Evolutionary conservation across 495 filamentous ascomycete genomes (phyloP), one percentile per base, ranked within the genome.

Genomic region (Penicillium fimorum): DNA sequence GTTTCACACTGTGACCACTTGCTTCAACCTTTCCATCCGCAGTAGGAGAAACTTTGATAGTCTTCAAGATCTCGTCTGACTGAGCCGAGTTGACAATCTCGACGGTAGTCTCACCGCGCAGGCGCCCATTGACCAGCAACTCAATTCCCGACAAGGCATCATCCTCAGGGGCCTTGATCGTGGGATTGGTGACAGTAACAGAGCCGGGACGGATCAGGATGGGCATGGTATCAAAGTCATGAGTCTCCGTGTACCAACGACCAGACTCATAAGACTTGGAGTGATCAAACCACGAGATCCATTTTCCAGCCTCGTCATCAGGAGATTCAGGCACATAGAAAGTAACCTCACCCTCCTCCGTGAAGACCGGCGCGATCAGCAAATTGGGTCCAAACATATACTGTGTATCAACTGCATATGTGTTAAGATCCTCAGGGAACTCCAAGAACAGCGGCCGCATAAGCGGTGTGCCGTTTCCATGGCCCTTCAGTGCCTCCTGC

Each of bases 311-410:
- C 17, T 73, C 63, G n/a, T 61, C 65, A 47, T 71, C 68, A 47
- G 67, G 56, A 11, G 56, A 50, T 11, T 51, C 30, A 0, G 84
- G 84, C 27, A 88, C 71, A 62, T 88, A 88, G 62, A 87, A 87
- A 11, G 82, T 77, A 0, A 85, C 84, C 22, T 76, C 70, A 0
- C 82, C 82, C 0, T 74, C 69, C 61, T 86, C 81, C 4, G 80
- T 76, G 45, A 88, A 87, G 2, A 87, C 71, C 0, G 85, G 84
- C 8, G 84, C 82, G 48, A 84, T 78, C 35, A 87, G 69, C 24
- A 87, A 66, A 25, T 75, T 78, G 12, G 76, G 68, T 4, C 85
- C 85, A 29, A 88, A 70, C 83, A 87, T 85, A 60, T 85, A 88
- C 67, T 87, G 84, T 32, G 79, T 79, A 64, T 88, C 85, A n/a